A percentile compares a stretch with the other conserved stretches of the same genome.
Conservation (phyloP, 331 rosid genomes). For the Quercus lobata region DNA sequence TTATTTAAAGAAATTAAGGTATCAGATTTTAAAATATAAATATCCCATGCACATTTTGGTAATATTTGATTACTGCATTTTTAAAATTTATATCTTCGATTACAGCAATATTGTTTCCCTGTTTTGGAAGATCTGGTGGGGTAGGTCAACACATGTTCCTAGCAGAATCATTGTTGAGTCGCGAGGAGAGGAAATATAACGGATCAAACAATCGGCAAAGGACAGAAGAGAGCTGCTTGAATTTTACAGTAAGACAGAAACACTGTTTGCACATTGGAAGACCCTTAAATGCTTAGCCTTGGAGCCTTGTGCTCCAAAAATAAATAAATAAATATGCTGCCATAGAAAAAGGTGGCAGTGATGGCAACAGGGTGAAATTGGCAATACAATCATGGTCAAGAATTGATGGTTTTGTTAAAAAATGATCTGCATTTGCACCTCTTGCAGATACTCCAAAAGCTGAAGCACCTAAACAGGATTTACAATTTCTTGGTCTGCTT, state of each 20-base stretch:
- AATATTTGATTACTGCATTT: neutral
- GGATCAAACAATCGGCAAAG: neutral
- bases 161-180: neutral
- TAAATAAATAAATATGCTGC: neutral
- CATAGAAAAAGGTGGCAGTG: neutral
- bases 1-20: neutral
- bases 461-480: neutral
- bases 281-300: neutral
- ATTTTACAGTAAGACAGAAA: neutral
- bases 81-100: neutral
- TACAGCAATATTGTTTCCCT: neutral
- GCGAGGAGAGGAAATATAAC: neutral
- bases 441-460: neutral
- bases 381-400: neutral
- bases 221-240: neutral
- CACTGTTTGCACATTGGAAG: neutral
- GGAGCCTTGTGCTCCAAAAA: neutral
- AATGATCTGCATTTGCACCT: neutral
- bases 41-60: neutral
- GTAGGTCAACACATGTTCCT: neutral
- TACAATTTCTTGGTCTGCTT: neutral
- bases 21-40: neutral
- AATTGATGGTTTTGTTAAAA: neutral
- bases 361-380: neutral
- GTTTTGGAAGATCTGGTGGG: neutral